Evolutionary conservation across 331 rosid species (phyloP).

Genomic region (Arachis monticola): DNA sequence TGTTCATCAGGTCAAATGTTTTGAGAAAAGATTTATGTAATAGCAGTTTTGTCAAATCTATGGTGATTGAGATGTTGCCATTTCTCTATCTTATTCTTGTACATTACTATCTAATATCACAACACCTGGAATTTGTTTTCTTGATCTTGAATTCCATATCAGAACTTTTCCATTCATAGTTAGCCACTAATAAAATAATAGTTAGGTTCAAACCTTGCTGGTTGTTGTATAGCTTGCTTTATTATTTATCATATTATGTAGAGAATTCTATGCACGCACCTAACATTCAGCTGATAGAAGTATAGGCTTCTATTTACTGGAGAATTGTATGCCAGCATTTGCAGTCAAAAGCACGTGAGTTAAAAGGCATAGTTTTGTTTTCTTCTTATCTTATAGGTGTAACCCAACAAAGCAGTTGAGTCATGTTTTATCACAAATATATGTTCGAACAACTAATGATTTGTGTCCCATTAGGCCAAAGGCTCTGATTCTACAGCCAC

Average conservation of each 20-base stretch:
- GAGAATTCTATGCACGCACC: constrained; percentile 47
- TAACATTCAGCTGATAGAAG: constrained; percentile 74
- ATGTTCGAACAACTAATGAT: constrained; percentile 7
- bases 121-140: too few species aligned
- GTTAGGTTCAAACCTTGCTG: background rate
- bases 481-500: constrained; percentile 94
- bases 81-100: too few species aligned
- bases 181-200: background rate
- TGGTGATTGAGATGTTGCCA: too few species aligned
- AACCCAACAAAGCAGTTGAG: constrained; percentile 2
- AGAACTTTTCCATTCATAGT: constrained; percentile 5
- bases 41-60: too few species aligned
- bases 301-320: constrained; percentile 90
- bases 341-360: constrained; percentile 87
- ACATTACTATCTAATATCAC: too few species aligned
- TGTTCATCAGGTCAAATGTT: constrained; percentile 14
- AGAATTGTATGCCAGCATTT: constrained; percentile 74
- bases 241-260: constrained; percentile 38
- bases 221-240: constrained; percentile 4
- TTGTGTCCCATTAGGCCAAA: constrained; percentile 61
- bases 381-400: background rate
- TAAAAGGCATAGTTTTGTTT: constrained; percentile 33
- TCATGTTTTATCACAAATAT: background rate
- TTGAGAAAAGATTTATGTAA: too few species aligned
- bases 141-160: background rate